Percentiles rank a stretch among this genome's conserved stretches.
These are phyloP conservation scores for Fragaria vesca DNA, from an alignment of 306 rosid genomes.

Conservation along the genomic window DNA sequence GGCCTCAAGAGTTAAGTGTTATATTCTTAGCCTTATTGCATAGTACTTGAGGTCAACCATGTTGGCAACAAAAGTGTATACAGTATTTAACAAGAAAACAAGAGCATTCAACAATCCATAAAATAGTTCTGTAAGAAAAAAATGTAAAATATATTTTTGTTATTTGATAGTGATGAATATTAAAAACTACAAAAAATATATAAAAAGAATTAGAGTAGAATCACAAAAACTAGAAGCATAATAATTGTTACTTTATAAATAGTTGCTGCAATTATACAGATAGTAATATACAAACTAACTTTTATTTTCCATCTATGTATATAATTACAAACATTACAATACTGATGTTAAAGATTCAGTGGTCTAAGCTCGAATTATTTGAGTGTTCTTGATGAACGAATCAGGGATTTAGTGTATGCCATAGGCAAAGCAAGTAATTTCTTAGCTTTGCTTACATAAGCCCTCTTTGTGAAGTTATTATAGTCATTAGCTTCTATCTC, in stretches of 20 bases:
- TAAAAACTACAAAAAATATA: no score
- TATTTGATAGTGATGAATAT: no score
- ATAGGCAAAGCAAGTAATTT: constrained; percentile 63
- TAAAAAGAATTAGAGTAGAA: not conserved
- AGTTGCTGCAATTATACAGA: not conserved
- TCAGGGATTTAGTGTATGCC: constrained; percentile 55
- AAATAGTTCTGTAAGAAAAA: no score
- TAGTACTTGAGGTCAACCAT: no score
- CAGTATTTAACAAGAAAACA: no score
- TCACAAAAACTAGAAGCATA: not conserved
- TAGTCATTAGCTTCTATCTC: constrained; percentile 83
- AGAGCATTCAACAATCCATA: no score
- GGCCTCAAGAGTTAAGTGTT: no score
- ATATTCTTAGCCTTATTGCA: no score
- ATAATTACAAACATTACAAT: not conserved
- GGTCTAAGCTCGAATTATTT: not conserved
- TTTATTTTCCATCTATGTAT: not conserved
- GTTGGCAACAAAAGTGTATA: no score
- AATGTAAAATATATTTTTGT: no score
- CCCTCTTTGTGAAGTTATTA: constrained; percentile 70
- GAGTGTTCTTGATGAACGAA: constrained; percentile 40
- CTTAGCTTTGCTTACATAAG: constrained; percentile 75
- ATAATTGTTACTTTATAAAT: not conserved
- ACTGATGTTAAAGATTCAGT: not conserved
- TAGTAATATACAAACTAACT: not conserved